Evolutionary conservation across 345 rosid genomes (phyloP).

Genomic region (Arabidopsis suecica): DNA sequence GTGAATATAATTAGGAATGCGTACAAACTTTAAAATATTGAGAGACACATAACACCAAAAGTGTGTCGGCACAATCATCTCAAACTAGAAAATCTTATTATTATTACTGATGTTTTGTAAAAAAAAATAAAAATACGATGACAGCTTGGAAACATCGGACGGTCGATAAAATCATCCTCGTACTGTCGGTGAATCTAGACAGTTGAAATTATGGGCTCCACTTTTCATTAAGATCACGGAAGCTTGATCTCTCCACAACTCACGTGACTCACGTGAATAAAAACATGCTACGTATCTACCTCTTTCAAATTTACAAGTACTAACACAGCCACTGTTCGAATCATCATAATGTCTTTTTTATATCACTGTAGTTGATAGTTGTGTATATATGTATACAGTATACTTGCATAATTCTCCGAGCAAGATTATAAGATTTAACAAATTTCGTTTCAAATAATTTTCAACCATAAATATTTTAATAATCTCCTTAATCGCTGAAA

Average conservation of each 20-base stretch:
- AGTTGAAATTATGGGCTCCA: constrained; percentile 39
- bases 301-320: background rate
- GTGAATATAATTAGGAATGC: background rate
- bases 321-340: background rate
- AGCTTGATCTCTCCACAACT: constrained; percentile 32
- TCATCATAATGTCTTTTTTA: background rate
- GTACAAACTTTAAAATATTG: background rate
- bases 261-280: constrained; percentile 42
- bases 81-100: constrained; percentile 21
- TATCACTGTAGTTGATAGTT: constrained; percentile 4
- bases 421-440: background rate
- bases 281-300: constrained; percentile 2
- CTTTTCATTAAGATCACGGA: constrained; percentile 32
- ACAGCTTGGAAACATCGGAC: constrained; percentile 53
- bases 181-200: constrained; percentile 43
- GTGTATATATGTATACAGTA: background rate
- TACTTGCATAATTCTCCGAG: background rate
- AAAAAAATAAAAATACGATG: constrained; percentile 14
- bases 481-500: background rate
- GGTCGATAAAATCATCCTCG: constrained; percentile 46
- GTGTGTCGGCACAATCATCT: constrained; percentile 49
- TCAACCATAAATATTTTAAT: background rate
- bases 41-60: constrained; percentile 26
- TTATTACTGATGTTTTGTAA: background rate
- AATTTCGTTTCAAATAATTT: background rate